phyloP scores from a whole-genome alignment of 2,329 filamentous ascomycete genomes.

The Verticillium nubilum region DNA sequence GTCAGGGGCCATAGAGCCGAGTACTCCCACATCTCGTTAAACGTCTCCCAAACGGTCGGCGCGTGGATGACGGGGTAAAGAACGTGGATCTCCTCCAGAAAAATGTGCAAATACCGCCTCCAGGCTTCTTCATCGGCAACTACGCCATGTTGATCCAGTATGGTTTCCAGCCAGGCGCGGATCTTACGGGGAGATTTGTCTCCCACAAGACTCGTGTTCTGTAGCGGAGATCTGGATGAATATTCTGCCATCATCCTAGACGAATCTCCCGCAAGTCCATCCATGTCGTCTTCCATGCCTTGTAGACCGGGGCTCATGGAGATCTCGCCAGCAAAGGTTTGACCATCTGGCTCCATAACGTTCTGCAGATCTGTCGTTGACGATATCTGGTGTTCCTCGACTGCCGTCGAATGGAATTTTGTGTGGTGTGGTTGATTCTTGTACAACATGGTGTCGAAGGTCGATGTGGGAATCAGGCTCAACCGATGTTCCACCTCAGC shows the following conservation, averaged over 20 bases:
- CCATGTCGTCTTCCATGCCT: slow-evolving; percentile 1
- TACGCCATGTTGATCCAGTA: slow-evolving; percentile 5
- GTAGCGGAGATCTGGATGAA: not conserved
- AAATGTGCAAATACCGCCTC: slow-evolving; percentile 6
- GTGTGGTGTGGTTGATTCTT: not conserved
- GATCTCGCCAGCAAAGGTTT: slow-evolving; percentile 8
- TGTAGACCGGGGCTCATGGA: slow-evolving; percentile 4
- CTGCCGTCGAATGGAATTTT: not conserved
- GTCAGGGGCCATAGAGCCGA: slow-evolving; percentile 6
- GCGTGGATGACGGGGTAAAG: slow-evolving; percentile 7
- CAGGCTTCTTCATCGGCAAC: slow-evolving; percentile 6
- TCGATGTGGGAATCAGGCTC: not conserved
- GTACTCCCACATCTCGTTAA: slow-evolving; percentile 8
- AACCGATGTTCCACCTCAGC: slow-evolving; percentile 6
- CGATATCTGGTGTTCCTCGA: not conserved
- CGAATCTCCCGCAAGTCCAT: not conserved
- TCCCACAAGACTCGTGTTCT: not conserved
- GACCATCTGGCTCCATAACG: slow-evolving; percentile 5
- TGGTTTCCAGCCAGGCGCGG: slow-evolving; percentile 5
- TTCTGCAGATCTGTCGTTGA: slow-evolving; percentile 1
- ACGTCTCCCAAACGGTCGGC: slow-evolving; percentile 6
- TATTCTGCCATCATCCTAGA: not conserved
- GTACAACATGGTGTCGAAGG: not conserved
- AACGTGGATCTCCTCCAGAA: slow-evolving; percentile 8
- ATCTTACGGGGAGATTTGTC: not conserved